Evolutionary conservation across 208 protist genomes (phyloP).

Genomic region (Wallacemonas sp.): DNA sequence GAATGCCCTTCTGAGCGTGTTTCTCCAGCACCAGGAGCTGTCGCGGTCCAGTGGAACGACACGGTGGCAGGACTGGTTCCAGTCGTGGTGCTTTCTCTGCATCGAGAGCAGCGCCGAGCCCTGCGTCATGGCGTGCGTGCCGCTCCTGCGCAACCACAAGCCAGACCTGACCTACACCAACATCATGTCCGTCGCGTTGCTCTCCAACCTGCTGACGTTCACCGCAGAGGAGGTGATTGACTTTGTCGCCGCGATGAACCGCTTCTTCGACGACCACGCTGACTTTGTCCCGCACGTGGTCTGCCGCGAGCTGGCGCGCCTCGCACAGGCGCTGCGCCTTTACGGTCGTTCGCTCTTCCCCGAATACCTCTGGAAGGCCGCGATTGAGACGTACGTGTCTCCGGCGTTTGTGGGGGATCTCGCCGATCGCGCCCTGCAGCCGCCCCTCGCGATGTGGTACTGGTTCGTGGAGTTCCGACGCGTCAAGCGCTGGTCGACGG

Average conservation of each 20-base stretch:
- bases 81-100: constrained; percentile 58
- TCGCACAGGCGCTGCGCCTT: constrained; percentile 64
- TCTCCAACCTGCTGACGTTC: constrained; percentile 58
- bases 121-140: constrained; percentile 59
- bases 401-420: constrained; percentile 37
- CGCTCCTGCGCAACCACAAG: constrained; percentile 58
- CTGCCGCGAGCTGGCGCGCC: constrained; percentile 51
- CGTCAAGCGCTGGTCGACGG: constrained; percentile 36
- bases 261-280: constrained; percentile 51
- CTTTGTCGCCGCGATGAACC: constrained; percentile 62
- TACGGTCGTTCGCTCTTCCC: constrained; percentile 60
- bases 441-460: constrained; percentile 55
- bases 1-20: neutral
- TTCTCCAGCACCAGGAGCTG: neutral
- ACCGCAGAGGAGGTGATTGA: constrained; percentile 34
- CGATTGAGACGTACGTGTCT: constrained; percentile 54
- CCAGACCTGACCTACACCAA: constrained; percentile 66
- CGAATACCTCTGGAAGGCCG: constrained; percentile 27
- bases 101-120: constrained; percentile 53
- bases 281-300: constrained; percentile 65
- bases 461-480: constrained; percentile 34
- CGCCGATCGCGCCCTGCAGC: constrained; percentile 55
- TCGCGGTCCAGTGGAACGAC: neutral
- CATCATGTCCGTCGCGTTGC: constrained; percentile 68
- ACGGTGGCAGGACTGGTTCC: constrained; percentile 76